phyloP scores from a whole-genome alignment of 2,329 filamentous ascomycete genomes.

The Fusarium pininemorale region DNA sequence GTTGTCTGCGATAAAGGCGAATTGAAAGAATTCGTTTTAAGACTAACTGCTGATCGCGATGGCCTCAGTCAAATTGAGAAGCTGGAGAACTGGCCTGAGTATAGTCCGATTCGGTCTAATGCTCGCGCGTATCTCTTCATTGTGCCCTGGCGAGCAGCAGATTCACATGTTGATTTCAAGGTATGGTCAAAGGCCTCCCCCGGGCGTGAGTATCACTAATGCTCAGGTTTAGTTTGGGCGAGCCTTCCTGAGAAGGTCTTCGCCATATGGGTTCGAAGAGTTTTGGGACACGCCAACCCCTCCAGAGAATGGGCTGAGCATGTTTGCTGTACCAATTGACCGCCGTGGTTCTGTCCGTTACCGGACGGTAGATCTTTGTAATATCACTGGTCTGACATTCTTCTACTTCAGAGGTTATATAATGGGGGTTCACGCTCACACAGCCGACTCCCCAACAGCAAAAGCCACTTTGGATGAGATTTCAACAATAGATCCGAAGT shows the following conservation, averaged over 20 bases:
- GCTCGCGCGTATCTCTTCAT: background rate
- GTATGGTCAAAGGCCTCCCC: background rate
- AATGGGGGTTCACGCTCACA: background rate
- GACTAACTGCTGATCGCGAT: background rate
- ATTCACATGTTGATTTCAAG: background rate
- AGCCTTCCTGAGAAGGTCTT: background rate
- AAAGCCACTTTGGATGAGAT: background rate
- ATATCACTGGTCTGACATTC: background rate
- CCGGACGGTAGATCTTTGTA: background rate
- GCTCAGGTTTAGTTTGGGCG: background rate
- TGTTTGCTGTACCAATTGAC: fast-evolving
- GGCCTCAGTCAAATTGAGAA: background rate
- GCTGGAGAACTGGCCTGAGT: background rate
- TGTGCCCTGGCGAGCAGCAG: background rate
- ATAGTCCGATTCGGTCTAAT: background rate
- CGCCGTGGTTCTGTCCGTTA: background rate
- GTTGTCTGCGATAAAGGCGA: background rate
- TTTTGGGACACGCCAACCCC: background rate
- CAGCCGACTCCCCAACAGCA: background rate
- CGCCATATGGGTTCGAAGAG: background rate
- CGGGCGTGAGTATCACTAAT: background rate
- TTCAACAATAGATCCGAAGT: background rate
- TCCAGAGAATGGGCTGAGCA: background rate
- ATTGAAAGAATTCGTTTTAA: background rate
- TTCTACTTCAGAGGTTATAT: background rate